Base-by-base conservation (phyloP, 2,329 filamentous ascomycete species). In the Epichloe festucae region DNA sequence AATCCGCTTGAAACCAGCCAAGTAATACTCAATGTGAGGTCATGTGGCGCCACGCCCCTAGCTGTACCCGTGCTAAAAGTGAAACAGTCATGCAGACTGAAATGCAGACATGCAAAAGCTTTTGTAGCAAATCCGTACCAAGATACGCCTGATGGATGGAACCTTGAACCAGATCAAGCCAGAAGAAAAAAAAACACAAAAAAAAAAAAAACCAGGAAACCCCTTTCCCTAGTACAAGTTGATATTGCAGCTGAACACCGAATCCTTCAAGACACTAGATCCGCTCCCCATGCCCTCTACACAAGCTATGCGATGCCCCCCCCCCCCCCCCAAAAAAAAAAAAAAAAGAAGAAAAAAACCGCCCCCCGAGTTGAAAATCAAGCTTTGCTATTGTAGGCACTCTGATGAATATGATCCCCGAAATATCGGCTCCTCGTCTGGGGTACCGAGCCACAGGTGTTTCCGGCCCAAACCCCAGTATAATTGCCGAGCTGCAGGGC, bases 401-500 rank as follows among this genome's bases (percentile, higher is more conserved):
- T 53, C 15, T 56, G 55, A 45, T 57, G 57, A 10, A 59, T 52
- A 35, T 57, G 51, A 48, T 58, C 55, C 7, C 52, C 56, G 38
- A 59, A 59, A 27, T 52, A 59, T 7, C 43, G 47, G 49, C 52
- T 59, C 21, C 57, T 50, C 23, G 49, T 54, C 38, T 54, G 55
- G 1, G 53, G 52, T 31, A 51, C 53, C 15, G 53, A 48, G 12
- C 41, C 49, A 15, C 17, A 51, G 27, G 46, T 27, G 15, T 53
- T 43, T 1, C 56, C 56, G 3, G 58, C 54, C 58, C 58, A 59
- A 15, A 57, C 46, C n/a, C 54, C 57, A 8, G 58, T 59, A 31
- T 59, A 59, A 43, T 59, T 59, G 44, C 57, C 58, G 17, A 53
- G 53, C 36, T 47, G 17, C 14, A 45, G 38, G n/a, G 48, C 40